phyloP scores from a whole-genome alignment of 768 basidiomycete genomes.

The Tulasnella sp. region DNA sequence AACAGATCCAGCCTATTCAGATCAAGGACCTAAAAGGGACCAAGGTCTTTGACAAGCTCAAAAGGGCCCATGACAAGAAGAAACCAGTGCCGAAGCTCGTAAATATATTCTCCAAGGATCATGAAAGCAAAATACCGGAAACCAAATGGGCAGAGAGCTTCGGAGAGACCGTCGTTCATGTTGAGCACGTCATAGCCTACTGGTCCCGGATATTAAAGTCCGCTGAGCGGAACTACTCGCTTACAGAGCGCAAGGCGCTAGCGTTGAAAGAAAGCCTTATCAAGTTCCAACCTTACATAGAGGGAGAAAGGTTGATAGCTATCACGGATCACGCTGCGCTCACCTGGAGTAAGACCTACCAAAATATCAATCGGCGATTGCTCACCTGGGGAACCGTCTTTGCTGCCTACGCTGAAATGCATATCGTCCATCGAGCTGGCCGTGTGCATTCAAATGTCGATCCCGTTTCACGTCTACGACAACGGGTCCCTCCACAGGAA shows the following conservation, averaged over 20 bases:
- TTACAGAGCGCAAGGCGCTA: constrained; percentile 31
- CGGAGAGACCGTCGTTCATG: constrained; percentile 26
- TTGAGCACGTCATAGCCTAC: constrained; percentile 25
- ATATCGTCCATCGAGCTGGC: constrained; percentile 31
- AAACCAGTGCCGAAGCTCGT: constrained; percentile 14
- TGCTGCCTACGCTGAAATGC: constrained; percentile 27
- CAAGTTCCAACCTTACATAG: constrained; percentile 29
- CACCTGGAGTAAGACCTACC: constrained; percentile 29
- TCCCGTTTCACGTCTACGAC: constrained; percentile 26
- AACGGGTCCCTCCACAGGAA: constrained; percentile 10
- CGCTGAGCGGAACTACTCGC: constrained; percentile 29
- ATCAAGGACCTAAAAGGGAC: constrained; percentile 21
- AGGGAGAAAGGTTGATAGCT: constrained; percentile 25
- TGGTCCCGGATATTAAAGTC: constrained; percentile 25
- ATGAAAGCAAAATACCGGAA: constrained; percentile 23
- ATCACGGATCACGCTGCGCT: constrained; percentile 24
- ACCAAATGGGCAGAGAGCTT: constrained; percentile 21
- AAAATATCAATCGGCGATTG: constrained; percentile 30
- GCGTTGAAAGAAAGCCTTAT: constrained; percentile 30
- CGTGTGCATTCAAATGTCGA: constrained; percentile 32
- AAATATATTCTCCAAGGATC: constrained; percentile 8
- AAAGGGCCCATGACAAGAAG: constrained; percentile 11
- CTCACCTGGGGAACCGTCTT: constrained; percentile 19
- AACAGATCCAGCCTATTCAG: constrained; percentile 21
- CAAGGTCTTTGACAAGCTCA: constrained; percentile 16